Base-by-base conservation (phyloP, 73 alveolate species). In the Paramecium caudatum region DNA sequence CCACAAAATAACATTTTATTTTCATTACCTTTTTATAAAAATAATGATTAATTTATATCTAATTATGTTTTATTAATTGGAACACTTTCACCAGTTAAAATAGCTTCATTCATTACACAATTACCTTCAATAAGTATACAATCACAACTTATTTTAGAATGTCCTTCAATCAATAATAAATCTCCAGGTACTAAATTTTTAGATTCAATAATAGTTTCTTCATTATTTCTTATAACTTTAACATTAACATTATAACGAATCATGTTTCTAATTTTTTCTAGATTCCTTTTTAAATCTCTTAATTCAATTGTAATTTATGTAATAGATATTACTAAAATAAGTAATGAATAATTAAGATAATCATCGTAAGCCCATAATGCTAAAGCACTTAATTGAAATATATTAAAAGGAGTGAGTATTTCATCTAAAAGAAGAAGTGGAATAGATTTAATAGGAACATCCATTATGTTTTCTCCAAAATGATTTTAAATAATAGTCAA, bases 81-180 rank as follows among this genome's bases (percentile, higher is more conserved):
- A 12, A 95, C 91, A 27, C 97, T 88, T 83, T 97, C 99, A 16
- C 99, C 99, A 7, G 99, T 97, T 15, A 97, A 96, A 96, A 96
- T 94, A 32, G 98, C 94, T 82, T 97, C 99, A 85, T 97, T 97
- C 55, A 96, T 95, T 23, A 97, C 91, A 21, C 94, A 90, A 43
- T 95, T 94, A 13, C 99, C 99, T 37, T 95, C 81, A 33, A 97
- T 45, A 9, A 97, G 70, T 32, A 96, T 92, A 19, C 95, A 92
- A 92, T 97, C 99, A 82, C 99, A 97, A 32, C 98, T 98, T 83
- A 94, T 50, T 74, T 92, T 96, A 70, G 82, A 37, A 6, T 90
- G 83, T 47, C 83, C 94, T 21, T 93, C 93, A 23, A 95, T 47
- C 15, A 82, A 94, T 46, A 95, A 80, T 16, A 94, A 82, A 90